phyloP scores from a whole-genome alignment of 495 filamentous ascomycete species.

The Xylaria bambusicola region DNA sequence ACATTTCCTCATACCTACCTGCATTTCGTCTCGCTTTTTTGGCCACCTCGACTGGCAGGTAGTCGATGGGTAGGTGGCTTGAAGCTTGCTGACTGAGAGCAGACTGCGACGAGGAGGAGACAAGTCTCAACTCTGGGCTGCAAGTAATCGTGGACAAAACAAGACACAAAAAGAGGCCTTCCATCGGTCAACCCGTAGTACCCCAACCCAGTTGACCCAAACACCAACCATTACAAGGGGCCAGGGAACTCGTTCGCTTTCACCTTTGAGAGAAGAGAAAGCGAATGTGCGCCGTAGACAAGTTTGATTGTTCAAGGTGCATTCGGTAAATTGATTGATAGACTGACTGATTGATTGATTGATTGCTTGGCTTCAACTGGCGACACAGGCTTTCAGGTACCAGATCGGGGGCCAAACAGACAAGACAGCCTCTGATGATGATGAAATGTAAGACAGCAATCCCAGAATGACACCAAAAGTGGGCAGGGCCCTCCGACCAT shows the following conservation, averaged over 20 bases:
- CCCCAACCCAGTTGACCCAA: background rate
- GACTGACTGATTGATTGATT: too few species aligned
- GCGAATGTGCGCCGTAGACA: background rate
- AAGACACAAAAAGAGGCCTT: constrained; percentile 7
- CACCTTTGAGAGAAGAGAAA: background rate
- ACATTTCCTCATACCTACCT: constrained; percentile 20
- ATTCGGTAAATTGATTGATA: background rate
- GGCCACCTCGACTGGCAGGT: too few species aligned
- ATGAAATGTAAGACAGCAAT: background rate
- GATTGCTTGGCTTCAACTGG: too few species aligned
- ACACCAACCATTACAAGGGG: too few species aligned
- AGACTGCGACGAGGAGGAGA: too few species aligned
- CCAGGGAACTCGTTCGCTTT: too few species aligned
- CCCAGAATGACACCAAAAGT: background rate
- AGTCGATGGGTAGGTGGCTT: constrained; percentile 6
- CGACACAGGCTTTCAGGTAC: constrained; percentile 17
- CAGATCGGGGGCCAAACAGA: constrained; percentile 9
- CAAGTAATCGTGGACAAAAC: constrained; percentile 1
- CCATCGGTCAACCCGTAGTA: constrained; percentile 8
- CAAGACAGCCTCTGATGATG: background rate
- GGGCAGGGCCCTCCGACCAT: background rate
- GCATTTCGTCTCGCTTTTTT: constrained; percentile 12
- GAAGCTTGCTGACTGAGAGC: constrained; percentile 13
- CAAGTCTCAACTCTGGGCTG: constrained; percentile 7
- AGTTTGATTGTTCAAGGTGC: background rate